Evolutionary conservation across 768 basidiomycete genomes (phyloP), one percentile per base, ranked within the genome.

Genomic region (Hortiboletus flavorubellus): DNA sequence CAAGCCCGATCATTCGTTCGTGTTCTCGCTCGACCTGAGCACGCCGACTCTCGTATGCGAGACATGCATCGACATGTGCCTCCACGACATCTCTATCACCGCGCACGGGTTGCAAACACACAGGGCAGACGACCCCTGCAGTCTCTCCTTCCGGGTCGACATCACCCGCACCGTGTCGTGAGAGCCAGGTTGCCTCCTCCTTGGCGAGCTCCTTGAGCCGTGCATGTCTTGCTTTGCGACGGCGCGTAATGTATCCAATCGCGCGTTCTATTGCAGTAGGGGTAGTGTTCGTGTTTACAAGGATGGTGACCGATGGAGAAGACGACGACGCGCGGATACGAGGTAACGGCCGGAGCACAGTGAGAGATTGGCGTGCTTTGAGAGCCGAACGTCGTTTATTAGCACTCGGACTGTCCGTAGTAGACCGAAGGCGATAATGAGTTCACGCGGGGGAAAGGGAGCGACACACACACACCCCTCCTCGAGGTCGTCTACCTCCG

Each of bases 51-150:
- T 83, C 81, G 61, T 88, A 74, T 5, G 82, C 82, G 41, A 93
- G 68, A 66, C 91, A 93, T 8, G 87, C 76, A 62, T 93, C 87
- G n/a, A 93, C 80, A 70, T 93, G 91, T 15, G 88, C 89, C 61
- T 89, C 83, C 3, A 89, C 64, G 9, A 90, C 84, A 56, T 90
- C 90, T 42, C 78, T 75, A 62, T 90, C 89, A 1, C 89, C 90
- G 44, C 70, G 72, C 2, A 90, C 76, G 15, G 68, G 69, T 39
- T 71, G 70, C 43, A 77, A 69, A 65, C 90, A 93, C 23, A 93
- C 82, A 1, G 90, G 91, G 62, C 90, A 93, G n/a, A 76, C 63
- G 15, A 80, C 75, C 30, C 76, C 78, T 41, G 74, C 74, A 3
- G 71, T 72, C n/a, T 63, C 73, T 39, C 67, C 60, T 53, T 54